Evolutionary conservation across 495 filamentous ascomycete genomes (phyloP).

Genomic region (Annulohypoxylon bovei): DNA sequence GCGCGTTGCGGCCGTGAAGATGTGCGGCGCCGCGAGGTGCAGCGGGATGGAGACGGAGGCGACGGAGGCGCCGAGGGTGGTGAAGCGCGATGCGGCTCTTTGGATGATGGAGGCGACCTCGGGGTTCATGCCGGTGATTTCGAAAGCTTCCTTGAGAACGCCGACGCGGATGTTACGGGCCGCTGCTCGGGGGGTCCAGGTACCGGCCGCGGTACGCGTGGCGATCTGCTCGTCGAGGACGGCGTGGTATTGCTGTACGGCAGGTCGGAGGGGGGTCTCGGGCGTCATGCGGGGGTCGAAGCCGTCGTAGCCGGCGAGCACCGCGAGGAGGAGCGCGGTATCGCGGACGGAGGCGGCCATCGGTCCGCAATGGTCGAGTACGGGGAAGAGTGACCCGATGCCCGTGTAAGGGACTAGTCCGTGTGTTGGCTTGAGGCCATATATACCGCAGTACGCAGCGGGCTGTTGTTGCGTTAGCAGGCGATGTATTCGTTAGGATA

Average conservation of each 20-base stretch:
- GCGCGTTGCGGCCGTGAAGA: constrained; percentile 59
- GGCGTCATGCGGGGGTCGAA: constrained; percentile 57
- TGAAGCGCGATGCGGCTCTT: constrained; percentile 51
- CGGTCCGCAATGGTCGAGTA: constrained; percentile 54
- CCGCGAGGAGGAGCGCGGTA: constrained; percentile 53
- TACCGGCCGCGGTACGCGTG: constrained; percentile 38
- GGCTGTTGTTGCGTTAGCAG: constrained; percentile 14
- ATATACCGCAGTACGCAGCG: constrained; percentile 48
- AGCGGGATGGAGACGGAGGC: constrained; percentile 60
- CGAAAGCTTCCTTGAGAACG: constrained; percentile 57
- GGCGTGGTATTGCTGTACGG: constrained; percentile 48
- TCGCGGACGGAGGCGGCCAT: constrained; percentile 56
- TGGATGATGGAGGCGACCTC: constrained; percentile 50
- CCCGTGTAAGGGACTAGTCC: constrained; percentile 49
- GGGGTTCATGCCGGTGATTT: constrained; percentile 46
- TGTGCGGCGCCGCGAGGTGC: constrained; percentile 56
- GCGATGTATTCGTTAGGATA: neutral
- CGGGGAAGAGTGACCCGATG: constrained; percentile 49
- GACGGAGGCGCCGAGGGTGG: constrained; percentile 55
- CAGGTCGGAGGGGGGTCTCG: constrained; percentile 44
- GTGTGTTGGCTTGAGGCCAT: constrained; percentile 52
- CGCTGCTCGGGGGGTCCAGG: constrained; percentile 34
- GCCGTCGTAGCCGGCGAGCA: constrained; percentile 60
- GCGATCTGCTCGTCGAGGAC: constrained; percentile 41
- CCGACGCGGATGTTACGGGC: constrained; percentile 55